A percentile compares a stretch with the other conserved stretches of the same genome.
phyloP scores from a whole-genome alignment of 805 yeast genomes.

The Kodamaea restingae region DNA sequence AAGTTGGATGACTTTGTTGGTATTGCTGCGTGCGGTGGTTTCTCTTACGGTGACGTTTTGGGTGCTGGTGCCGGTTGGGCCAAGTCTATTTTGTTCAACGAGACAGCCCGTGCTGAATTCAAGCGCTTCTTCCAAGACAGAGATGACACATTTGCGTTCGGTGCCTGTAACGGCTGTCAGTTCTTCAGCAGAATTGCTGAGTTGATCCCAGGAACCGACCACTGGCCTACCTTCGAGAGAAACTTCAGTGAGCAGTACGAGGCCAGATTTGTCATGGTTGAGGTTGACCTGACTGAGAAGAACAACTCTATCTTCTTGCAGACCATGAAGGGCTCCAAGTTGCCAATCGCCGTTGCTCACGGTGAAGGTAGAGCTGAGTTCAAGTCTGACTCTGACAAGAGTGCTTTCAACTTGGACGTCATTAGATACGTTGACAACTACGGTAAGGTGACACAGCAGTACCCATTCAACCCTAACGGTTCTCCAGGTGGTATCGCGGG shows the following conservation, averaged over 20 bases:
- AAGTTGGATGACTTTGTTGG: conserved; percentile 81
- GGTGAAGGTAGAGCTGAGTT: conserved; percentile 95
- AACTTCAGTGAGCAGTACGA: conserved; percentile 93
- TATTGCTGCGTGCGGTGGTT: conserved; percentile 97
- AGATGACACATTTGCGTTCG: conserved; percentile 90
- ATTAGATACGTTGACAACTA: conserved; percentile 88
- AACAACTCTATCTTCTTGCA: conserved; percentile 67
- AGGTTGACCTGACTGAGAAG: conserved; percentile 51
- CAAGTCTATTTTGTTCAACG: conserved; percentile 85
- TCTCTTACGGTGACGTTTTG: conserved; percentile 96
- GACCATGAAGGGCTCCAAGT: conserved; percentile 87
- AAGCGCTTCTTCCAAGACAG: conserved; percentile 78
- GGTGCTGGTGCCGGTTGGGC: conserved; percentile 99
- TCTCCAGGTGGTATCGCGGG: conserved; percentile 93
- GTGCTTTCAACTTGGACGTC: conserved; percentile 50
- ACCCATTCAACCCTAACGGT: conserved; percentile 96
- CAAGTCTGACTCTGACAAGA: conserved; percentile 39
- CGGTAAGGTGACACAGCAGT: conserved; percentile 75
- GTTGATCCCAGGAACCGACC: conserved; percentile 87
- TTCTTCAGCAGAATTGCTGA: conserved; percentile 82
- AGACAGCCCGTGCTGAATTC: conserved; percentile 71
- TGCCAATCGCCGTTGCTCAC: conserved; percentile 97
- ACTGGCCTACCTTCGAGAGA: conserved; percentile 95
- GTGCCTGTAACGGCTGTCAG: conserved; percentile 99
- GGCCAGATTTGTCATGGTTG: conserved; percentile 89